Evolutionary conservation across 306 rosid genomes (phyloP).

Genomic region (Arachis stenosperma): DNA sequence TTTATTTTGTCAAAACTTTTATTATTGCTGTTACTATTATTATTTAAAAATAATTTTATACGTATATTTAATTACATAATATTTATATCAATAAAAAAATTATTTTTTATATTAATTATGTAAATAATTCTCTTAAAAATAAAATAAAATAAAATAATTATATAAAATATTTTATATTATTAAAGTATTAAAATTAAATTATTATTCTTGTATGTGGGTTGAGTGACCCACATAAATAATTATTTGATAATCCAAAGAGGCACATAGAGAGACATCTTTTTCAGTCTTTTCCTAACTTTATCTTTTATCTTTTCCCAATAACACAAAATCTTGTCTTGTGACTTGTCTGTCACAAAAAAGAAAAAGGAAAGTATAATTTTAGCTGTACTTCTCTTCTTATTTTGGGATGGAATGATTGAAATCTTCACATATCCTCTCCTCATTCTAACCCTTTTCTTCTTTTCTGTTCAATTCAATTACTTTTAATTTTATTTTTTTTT

Average conservation of each 20-base stretch:
- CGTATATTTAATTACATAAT: no score
- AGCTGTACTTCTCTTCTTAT: slow-evolving; percentile 57
- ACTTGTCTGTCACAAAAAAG: slow-evolving; percentile 44
- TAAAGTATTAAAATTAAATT: background rate
- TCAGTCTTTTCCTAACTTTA: slow-evolving; percentile 42
- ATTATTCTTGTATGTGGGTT: slow-evolving; percentile 20
- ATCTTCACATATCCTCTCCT: slow-evolving; percentile 41
- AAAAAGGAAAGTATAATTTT: slow-evolving; percentile 48
- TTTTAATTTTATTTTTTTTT: slow-evolving; percentile 29
- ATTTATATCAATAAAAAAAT: no score
- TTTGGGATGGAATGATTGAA: slow-evolving; percentile 45
- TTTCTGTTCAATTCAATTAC: slow-evolving; percentile 35
- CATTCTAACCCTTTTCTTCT: slow-evolving; percentile 33
- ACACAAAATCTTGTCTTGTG: slow-evolving; percentile 47
- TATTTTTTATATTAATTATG: no score
- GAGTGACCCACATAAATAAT: slow-evolving; percentile 41
- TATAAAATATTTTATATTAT: no score
- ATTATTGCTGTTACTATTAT: slow-evolving; percentile 40
- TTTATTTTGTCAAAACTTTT: slow-evolving; percentile 40
- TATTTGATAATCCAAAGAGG: slow-evolving; percentile 34
- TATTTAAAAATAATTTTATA: background rate
- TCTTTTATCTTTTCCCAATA: slow-evolving; percentile 40
- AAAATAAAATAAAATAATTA: no score
- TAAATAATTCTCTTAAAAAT: no score
- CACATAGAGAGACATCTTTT: slow-evolving; percentile 33